phyloP scores from a whole-genome alignment of 106 monocot species.

The Dendrobium catenatum region DNA sequence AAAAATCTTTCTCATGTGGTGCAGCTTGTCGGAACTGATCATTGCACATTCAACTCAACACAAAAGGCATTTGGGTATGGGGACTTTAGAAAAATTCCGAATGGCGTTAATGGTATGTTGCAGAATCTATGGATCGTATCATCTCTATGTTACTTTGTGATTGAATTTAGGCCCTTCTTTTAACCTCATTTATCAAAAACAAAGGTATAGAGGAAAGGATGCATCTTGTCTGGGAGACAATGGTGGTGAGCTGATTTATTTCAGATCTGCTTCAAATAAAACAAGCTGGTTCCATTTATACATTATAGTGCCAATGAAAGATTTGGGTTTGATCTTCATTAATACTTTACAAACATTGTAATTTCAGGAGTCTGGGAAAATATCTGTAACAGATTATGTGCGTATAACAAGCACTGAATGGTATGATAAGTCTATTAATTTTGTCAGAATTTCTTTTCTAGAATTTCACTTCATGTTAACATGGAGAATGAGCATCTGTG shows the following conservation, averaged over 20 bases:
- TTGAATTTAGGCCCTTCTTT: neutral
- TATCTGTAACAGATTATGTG: slow-evolving; percentile 84
- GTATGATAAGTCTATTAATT: slow-evolving; percentile 28
- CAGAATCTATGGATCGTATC: neutral
- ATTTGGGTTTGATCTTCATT: neutral
- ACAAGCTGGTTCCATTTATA: neutral
- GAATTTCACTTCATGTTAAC: neutral
- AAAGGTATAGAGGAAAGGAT: slow-evolving; percentile 96
- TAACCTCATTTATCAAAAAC: neutral
- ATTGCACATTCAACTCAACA: slow-evolving; percentile 93
- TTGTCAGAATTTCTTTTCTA: neutral
- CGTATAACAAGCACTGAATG: slow-evolving; percentile 94
- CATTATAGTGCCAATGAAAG: neutral
- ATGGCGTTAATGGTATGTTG: slow-evolving; percentile 90
- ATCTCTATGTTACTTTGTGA: neutral
- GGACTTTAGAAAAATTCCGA: slow-evolving; percentile 96
- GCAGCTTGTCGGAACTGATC: slow-evolving; percentile 98
- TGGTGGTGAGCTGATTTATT: slow-evolving; percentile 76
- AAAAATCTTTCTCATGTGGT: slow-evolving; percentile 6
- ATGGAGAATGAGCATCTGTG: neutral
- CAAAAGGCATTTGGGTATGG: slow-evolving; percentile 81
- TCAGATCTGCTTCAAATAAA: neutral
- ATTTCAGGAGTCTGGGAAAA: slow-evolving; percentile 86
- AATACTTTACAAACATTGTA: neutral
- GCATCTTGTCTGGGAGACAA: slow-evolving; percentile 90